Conservation (phyloP, 2,329 filamentous ascomycete species). For the Botrytis porri region DNA sequence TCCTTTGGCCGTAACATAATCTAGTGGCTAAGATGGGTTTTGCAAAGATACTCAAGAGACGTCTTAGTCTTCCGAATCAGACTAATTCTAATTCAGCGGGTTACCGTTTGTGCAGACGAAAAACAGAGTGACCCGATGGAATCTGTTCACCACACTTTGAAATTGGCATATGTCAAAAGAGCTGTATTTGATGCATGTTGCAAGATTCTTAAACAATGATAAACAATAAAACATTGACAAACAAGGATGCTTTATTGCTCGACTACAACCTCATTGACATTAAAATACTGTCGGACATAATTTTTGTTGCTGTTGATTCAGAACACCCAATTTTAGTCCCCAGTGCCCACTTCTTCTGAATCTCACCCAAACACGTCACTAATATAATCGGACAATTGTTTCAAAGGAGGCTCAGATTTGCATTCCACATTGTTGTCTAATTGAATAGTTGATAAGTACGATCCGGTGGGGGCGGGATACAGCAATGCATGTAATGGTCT, state of each 20-base stretch:
- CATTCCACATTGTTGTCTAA: neutral
- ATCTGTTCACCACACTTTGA: neutral
- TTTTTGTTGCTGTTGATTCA: neutral
- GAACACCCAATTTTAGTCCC: neutral
- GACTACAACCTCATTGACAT: neutral
- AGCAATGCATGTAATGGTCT: conserved; percentile 2
- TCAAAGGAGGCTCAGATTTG: neutral
- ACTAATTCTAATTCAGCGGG: neutral
- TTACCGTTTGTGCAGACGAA: neutral
- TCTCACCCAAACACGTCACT: neutral
- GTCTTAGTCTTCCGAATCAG: neutral
- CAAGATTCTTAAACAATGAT: neutral
- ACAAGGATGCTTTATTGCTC: neutral
- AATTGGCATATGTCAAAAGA: neutral
- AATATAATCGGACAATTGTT: neutral
- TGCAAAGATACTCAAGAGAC: neutral
- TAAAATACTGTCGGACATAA: neutral
- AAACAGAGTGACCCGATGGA: accelerated
- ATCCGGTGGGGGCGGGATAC: neutral
- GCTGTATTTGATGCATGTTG: accelerated
- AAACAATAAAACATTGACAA: neutral
- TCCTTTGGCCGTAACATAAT: neutral
- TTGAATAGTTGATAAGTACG: neutral
- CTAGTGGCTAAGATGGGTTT: neutral
- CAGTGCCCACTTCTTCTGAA: neutral